Conservation (phyloP, 768 basidiomycete species). For the Mycena belliarum region DNA sequence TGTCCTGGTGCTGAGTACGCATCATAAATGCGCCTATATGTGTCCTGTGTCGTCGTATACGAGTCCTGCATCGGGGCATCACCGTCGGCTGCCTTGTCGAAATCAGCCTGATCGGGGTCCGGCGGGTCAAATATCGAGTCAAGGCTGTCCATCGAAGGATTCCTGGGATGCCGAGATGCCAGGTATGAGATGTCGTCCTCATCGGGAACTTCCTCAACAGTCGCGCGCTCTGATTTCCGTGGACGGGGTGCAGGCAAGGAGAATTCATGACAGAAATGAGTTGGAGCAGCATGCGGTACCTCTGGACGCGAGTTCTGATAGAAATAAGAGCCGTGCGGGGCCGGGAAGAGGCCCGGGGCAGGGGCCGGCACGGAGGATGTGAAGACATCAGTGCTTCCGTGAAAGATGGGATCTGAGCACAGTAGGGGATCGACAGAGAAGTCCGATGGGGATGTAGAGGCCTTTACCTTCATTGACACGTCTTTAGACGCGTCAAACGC, state of each 20-base stretch:
- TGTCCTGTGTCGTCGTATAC: background rate
- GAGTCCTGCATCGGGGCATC: too few relatives aligned
- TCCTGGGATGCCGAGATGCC: background rate
- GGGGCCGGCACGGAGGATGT: too few relatives aligned
- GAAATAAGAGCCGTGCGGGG: too few relatives aligned
- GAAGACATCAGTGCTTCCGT: too few relatives aligned
- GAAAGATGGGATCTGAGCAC: too few relatives aligned
- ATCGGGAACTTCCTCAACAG: background rate
- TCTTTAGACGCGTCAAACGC: background rate
- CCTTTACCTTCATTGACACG: background rate
- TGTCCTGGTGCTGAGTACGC: background rate
- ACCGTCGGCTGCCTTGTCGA: background rate
- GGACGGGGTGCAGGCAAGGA: background rate
- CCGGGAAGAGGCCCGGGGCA: too few relatives aligned
- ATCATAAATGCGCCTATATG: background rate
- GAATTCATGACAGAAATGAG: too few relatives aligned
- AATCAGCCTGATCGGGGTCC: background rate
- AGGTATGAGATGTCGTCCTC: background rate
- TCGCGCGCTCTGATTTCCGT: background rate
- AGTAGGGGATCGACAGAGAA: background rate
- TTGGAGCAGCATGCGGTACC: too few relatives aligned
- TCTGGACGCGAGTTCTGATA: too few relatives aligned
- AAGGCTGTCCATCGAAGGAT: background rate
- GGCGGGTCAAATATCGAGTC: background rate
- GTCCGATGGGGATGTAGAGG: background rate